Evolutionary conservation across 805 yeast genomes (phyloP).

Genomic region (Kluyveromyces starmeri): DNA sequence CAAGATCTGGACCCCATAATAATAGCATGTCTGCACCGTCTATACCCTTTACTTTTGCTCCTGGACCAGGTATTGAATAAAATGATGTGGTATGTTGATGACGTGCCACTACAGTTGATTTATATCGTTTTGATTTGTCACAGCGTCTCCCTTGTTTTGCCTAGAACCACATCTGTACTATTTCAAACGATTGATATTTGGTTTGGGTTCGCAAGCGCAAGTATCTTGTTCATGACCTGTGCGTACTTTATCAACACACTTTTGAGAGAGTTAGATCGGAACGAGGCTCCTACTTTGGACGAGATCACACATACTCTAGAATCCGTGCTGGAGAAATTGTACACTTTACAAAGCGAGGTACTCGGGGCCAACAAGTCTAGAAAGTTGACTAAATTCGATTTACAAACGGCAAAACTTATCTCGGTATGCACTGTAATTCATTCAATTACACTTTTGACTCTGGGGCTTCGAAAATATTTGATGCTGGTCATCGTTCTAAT

Average conservation of each 20-base stretch:
- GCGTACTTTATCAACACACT: constrained; percentile 18
- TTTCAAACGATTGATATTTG: constrained; percentile 9
- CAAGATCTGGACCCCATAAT: constrained; percentile 1
- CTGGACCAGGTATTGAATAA: constrained; percentile 19
- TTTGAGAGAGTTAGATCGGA: constrained; percentile 11
- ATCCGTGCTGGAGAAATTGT: constrained; percentile 20
- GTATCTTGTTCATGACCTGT: constrained; percentile 10
- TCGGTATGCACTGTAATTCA: background rate
- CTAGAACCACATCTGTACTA: background rate
- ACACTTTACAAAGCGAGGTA: constrained; percentile 14
- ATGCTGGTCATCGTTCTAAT: constrained; percentile 7
- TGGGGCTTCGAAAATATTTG: constrained; percentile 8
- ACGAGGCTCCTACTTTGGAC: constrained; percentile 28
- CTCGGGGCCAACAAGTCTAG: constrained; percentile 1
- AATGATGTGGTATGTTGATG: constrained; percentile 25
- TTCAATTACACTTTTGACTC: background rate
- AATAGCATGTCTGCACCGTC: constrained; percentile 14
- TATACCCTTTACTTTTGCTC: constrained; percentile 24
- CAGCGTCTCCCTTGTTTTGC: constrained; percentile 11
- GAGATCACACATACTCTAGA: constrained; percentile 22
- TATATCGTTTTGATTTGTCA: constrained; percentile 14
- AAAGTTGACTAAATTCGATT: background rate
- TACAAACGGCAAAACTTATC: background rate
- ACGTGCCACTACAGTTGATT: constrained; percentile 21
- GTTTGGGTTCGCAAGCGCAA: constrained; percentile 17